Evolutionary conservation across 805 yeast species (phyloP).

Genomic region (Hanseniaspora hatyaiensis): DNA sequence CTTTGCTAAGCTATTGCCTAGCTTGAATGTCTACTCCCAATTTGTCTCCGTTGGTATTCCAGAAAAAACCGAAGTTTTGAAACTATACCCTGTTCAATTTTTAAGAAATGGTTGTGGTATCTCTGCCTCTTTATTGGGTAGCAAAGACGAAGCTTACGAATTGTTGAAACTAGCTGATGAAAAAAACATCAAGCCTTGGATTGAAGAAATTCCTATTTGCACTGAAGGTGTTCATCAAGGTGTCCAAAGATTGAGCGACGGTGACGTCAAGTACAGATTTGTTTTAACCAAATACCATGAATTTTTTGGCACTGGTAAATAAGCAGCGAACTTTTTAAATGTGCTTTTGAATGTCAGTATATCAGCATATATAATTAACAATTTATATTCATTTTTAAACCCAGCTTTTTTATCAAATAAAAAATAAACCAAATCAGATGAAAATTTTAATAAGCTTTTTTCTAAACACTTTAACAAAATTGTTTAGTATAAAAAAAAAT

Average conservation of each 20-base stretch:
- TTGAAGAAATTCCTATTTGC: slow-evolving; percentile 45
- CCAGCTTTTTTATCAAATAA: no score
- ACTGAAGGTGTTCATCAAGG: slow-evolving; percentile 45
- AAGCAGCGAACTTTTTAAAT: no score
- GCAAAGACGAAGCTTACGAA: slow-evolving; percentile 52
- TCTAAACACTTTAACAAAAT: no score
- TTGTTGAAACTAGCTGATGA: slow-evolving; percentile 55
- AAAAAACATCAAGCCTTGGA: slow-evolving; percentile 49
- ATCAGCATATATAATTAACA: no score
- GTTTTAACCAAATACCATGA: slow-evolving; percentile 45
- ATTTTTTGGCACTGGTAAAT: slow-evolving; percentile 28
- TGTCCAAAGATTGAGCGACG: slow-evolving; percentile 41
- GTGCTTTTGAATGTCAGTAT: no score
- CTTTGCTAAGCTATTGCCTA: slow-evolving; percentile 36
- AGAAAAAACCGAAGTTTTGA: slow-evolving; percentile 32
- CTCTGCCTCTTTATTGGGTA: slow-evolving; percentile 51
- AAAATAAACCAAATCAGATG: no score
- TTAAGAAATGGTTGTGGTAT: slow-evolving; percentile 39
- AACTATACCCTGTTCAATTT: slow-evolving; percentile 42
- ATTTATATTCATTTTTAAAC: no score
- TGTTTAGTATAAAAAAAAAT: no score
- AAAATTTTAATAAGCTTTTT: no score
- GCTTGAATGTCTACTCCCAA: slow-evolving; percentile 47
- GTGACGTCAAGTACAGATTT: slow-evolving; percentile 54
- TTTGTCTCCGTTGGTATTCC: slow-evolving; percentile 63